A percentile compares a stretch with the other conserved stretches of the same genome.
Conservation (phyloP, 352 stramenopile species). For the Phytophthora meadii region DNA sequence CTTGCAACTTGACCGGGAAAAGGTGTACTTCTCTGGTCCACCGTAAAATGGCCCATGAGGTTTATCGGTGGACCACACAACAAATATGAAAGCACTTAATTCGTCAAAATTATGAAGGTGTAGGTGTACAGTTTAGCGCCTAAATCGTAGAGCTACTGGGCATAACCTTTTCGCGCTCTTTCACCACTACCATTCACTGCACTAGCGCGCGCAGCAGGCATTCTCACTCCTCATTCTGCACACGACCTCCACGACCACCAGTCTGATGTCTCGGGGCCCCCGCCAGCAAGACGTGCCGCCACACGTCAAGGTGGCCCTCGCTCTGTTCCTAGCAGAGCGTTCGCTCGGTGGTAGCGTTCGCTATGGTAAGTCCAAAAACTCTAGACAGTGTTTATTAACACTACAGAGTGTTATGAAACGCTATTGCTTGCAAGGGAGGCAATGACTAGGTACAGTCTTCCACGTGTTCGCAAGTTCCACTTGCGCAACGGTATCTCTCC, state of each 20-base stretch:
- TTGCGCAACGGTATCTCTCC: too few species aligned
- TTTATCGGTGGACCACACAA: too few species aligned
- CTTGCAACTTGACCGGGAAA: too few species aligned
- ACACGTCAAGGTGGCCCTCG: not conserved
- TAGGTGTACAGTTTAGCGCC: not conserved
- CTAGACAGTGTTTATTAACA: too few species aligned
- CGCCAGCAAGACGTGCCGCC: not conserved
- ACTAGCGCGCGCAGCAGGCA: not conserved
- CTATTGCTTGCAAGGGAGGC: too few species aligned
- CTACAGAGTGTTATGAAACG: too few species aligned
- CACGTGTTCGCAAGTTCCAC: too few species aligned
- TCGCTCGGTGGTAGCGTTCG: not conserved
- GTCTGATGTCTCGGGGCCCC: not conserved
- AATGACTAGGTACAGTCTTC: too few species aligned
- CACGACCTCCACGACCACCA: not conserved
- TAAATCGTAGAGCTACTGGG: not conserved
- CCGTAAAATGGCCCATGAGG: not conserved
- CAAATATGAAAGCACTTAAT: too few species aligned
- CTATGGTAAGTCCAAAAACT: too few species aligned
- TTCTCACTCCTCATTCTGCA: not conserved
- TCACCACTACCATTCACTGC: not conserved
- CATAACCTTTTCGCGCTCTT: constrained; percentile 2
- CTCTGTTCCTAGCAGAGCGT: not conserved
- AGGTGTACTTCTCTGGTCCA: constrained; percentile 1
- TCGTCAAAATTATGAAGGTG: not conserved